Conservation (phyloP, 2,329 filamentous ascomycete genomes). For the Xylaria sp. region DNA sequence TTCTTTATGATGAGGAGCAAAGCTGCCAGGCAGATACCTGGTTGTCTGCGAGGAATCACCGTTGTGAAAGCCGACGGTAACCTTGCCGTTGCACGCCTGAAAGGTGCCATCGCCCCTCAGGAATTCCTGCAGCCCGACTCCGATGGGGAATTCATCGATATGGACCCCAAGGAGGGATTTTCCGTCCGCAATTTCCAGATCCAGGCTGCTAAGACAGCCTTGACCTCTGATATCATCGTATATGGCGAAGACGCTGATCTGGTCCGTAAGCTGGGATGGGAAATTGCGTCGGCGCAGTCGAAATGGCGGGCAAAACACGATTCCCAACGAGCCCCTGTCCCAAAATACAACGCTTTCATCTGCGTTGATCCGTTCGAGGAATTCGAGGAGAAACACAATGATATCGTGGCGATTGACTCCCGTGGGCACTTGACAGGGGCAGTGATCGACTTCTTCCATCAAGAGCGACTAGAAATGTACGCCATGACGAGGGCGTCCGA, state of each 20-base stretch:
- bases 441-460: slow-evolving; percentile 85
- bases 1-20: slow-evolving; percentile 85
- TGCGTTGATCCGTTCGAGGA: slow-evolving; percentile 64
- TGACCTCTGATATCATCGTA: slow-evolving; percentile 87
- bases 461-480: slow-evolving; percentile 91
- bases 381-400: slow-evolving; percentile 70
- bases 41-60: slow-evolving; percentile 78
- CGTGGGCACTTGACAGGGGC: slow-evolving; percentile 72
- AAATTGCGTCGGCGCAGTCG: slow-evolving; percentile 75
- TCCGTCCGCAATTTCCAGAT: slow-evolving; percentile 98
- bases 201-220: slow-evolving; percentile 83
- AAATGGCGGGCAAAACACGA: slow-evolving; percentile 71
- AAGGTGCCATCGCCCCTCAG: slow-evolving; percentile 80
- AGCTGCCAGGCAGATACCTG: slow-evolving; percentile 69
- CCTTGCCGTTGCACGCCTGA: slow-evolving; percentile 72
- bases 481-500: slow-evolving; percentile 88
- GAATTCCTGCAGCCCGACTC: slow-evolving; percentile 68
- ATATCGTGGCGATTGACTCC: slow-evolving; percentile 76
- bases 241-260: slow-evolving; percentile 75
- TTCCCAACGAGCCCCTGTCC: slow-evolving; percentile 54
- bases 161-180: slow-evolving; percentile 87
- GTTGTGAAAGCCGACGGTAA: slow-evolving; percentile 89
- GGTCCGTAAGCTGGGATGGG: slow-evolving; percentile 66
- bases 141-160: slow-evolving; percentile 71
- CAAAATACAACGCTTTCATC: slow-evolving; percentile 85